phyloP scores from a whole-genome alignment of 345 rosid genomes.

The Populus alba region DNA sequence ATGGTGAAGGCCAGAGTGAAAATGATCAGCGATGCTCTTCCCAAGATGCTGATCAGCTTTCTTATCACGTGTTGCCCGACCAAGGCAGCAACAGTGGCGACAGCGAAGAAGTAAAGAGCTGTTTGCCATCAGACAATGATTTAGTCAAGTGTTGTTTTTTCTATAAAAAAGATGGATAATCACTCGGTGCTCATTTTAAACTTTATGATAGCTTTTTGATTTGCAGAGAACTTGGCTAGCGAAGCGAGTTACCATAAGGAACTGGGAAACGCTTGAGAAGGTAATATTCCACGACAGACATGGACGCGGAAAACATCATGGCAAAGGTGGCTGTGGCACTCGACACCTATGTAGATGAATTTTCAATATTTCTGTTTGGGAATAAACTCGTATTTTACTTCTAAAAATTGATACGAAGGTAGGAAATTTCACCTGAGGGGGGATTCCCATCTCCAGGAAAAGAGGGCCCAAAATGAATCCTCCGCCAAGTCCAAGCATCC shows the following conservation, averaged over 20 bases:
- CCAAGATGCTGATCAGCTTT: slow-evolving; percentile 12
- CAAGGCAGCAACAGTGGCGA: slow-evolving; percentile 19
- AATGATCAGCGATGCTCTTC: slow-evolving; percentile 27
- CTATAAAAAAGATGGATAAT: not conserved
- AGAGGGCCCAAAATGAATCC: slow-evolving; percentile 45
- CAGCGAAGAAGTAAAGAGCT: slow-evolving; percentile 25
- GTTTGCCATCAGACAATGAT: not conserved
- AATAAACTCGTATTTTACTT: too few relatives aligned
- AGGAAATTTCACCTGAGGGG: slow-evolving; percentile 29
- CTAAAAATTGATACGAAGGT: not conserved
- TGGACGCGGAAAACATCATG: slow-evolving; percentile 79
- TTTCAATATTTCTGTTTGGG: not conserved
- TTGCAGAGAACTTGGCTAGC: too few relatives aligned
- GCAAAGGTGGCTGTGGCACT: slow-evolving; percentile 90
- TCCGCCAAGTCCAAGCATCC: slow-evolving; percentile 42
- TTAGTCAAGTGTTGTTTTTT: not conserved
- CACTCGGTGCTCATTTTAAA: not conserved
- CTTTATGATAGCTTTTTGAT: not conserved
- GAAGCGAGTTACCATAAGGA: slow-evolving; percentile 53
- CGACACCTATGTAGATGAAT: slow-evolving; percentile 43
- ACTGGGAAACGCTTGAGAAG: slow-evolving; percentile 78
- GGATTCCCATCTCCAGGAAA: slow-evolving; percentile 42
- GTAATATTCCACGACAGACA: slow-evolving; percentile 81
- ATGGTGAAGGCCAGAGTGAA: slow-evolving; percentile 25
- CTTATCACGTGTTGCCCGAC: slow-evolving; percentile 22